Evolutionary conservation across 192 early-diverging fungal species (phyloP), one percentile per base, ranked within the genome.

Genomic region (Coemansia sp.): DNA sequence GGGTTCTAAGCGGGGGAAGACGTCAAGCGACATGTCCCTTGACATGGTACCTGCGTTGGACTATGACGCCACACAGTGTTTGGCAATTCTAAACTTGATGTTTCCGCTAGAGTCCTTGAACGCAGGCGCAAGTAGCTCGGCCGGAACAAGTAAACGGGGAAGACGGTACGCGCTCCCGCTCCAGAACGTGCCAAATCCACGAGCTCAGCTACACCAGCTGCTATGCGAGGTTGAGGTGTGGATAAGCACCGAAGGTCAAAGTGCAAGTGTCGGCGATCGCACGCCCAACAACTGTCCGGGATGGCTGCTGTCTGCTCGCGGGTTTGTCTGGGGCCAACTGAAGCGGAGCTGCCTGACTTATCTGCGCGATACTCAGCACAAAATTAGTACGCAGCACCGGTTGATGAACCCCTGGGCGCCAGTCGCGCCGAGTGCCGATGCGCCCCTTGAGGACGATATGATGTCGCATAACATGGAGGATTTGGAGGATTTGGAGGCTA

Each of bases 1-100:
- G 11, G 31, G 55, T 31, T 54, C 55, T 24, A 47, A 46, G 20
- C 18, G 27, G 10, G 22, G 33, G 31, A 22, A 49, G 46, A 15
- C 16, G 11, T 42, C 16, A 11, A 42, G 24, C 31, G 3, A 44
- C 10, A 42, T n/a, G 7, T 24, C 43, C 15, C n/a, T 12, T 54
- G 20, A 24, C 15, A 9, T 9, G 20, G 0, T 13, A 22, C 61
- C 36, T 12, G 61, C 1, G 6, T 24, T 24, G 20, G 61, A 63
- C 22, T 63, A 63, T 8, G 65, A 78, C 42, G 70, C 71, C 3
- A 73, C 80, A 1, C 55, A 55, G 22, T 77, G 76, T 11, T 51
- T 83, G 51, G 67, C 76, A 0, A 67, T 78, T 34, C 73, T 83
- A 8, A 83, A 83, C 52, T n/a, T 83, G 51, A 78, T 83, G 76